phyloP scores from a whole-genome alignment of 306 rosid genomes.

The Quercus variabilis region DNA sequence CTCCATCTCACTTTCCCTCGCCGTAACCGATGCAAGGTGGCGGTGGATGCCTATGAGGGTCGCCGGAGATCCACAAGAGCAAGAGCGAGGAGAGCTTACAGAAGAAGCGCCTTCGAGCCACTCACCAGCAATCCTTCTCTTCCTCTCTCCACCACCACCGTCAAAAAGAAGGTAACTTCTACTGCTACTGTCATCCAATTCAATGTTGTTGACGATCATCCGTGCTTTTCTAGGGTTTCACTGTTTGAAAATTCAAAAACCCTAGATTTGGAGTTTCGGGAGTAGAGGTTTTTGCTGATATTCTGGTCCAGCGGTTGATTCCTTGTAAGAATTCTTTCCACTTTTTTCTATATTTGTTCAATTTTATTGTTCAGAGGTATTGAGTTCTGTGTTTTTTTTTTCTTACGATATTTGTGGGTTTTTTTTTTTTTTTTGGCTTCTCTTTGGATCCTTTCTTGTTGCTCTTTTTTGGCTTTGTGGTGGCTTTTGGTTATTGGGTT shows the following conservation, averaged over 20 bases:
- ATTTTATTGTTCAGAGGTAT: neutral
- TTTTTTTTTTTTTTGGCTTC: neutral
- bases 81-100: constrained; percentile 84
- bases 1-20: too few relatives aligned
- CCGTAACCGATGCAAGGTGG: constrained; percentile 90
- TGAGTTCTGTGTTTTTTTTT: neutral
- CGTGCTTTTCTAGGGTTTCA: neutral
- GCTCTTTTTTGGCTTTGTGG: neutral
- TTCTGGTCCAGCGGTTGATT: neutral
- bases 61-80: constrained; percentile 94
- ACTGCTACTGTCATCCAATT: neutral
- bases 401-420: neutral
- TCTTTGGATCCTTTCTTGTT: neutral
- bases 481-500: neutral
- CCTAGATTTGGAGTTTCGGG: constrained; percentile 7
- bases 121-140: constrained; percentile 52
- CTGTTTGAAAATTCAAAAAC: constrained; percentile 13
- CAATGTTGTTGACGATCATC: constrained; percentile 6
- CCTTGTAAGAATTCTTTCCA: constrained; percentile 1
- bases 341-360: neutral
- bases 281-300: neutral
- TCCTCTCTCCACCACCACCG: constrained; percentile 36
- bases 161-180: constrained; percentile 47
- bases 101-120: constrained; percentile 75
- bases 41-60: constrained; percentile 89